Base-by-base conservation (phyloP, 2,329 filamentous ascomycete genomes). In the Diaporthe citrichinensis region DNA sequence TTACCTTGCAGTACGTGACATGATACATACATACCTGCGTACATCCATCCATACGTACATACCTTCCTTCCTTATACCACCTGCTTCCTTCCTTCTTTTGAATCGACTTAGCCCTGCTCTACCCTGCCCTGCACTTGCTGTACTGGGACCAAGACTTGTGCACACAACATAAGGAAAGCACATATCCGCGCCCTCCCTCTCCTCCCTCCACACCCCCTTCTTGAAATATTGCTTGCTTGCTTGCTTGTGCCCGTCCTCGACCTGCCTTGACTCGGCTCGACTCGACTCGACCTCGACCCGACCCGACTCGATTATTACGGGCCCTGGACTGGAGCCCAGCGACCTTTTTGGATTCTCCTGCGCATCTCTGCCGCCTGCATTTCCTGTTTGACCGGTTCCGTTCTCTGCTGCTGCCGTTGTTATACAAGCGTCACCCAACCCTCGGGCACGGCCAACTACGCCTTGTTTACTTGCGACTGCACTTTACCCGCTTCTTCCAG, bases 141-240 rank as follows among this genome's bases (percentile, higher is more conserved):
- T 5, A 55, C 65, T 28, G 10, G 65, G 49, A 34, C 65, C 65
- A 69, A 55, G 65, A 41, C 34, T 69, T 23, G 34, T 69, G 65
- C 65, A 69, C 65, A 69, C 34, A n/a, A 69, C 65, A 41, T 69
- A 69, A 68, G 65, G 65, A 68, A 55, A 49, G 46, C 65, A 68
- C 62, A 51, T 55, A 53, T 53, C 46, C 46, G 49, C 62, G 23
- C 44, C 62, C 44, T 46, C 62, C 57, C 62, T 69, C 65, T 41
- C 15, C 23, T 53, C 20, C 49, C 31, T 51, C 44, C 65, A 59
- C 31, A 39, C 46, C 65, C 65, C 71, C 46, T 67, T 31, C 44
- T 55, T 73, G 71, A 57, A 59, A 71, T 39, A 74, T 55, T 59
- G 69, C 44, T 41, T n/a, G 53, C 53, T 61, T 62, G 61, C 41